Percentiles rank a stretch among this genome's conserved stretches.
These are phyloP conservation scores for Funneliformis mosseae DNA, from an alignment of 192 early-diverging fungal genomes.

Conservation along the genomic window DNA sequence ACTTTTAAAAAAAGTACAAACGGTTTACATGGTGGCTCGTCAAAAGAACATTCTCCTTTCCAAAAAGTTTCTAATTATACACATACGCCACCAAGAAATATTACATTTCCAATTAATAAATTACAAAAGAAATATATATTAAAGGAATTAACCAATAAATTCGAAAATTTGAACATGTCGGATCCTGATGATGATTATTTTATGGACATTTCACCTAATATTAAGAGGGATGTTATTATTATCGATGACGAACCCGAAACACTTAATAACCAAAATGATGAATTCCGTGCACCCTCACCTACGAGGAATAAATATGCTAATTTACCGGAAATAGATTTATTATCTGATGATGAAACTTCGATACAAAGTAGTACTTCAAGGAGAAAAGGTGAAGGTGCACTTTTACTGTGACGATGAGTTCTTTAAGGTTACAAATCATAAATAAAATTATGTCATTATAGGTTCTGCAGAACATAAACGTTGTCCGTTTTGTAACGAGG, in stretches of 20 bases:
- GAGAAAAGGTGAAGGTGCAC: neutral
- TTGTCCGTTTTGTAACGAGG: slow-evolving; percentile 12
- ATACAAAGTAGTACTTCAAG: neutral
- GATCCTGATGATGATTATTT: neutral
- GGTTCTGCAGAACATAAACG: neutral
- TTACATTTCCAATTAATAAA: neutral
- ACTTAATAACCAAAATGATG: neutral
- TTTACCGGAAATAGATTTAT: neutral
- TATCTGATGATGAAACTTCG: neutral
- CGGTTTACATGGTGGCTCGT: too few species aligned
- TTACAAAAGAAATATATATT: neutral
- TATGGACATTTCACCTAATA: too few species aligned
- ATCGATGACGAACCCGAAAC: neutral
- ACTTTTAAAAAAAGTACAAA: neutral
- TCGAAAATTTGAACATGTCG: neutral
- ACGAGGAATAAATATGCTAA: neutral
- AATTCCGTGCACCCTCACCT: neutral
- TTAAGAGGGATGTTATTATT: too few species aligned
- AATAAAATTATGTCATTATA: neutral
- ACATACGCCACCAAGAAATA: too few species aligned
- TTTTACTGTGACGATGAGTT: neutral
- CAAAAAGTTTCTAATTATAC: too few species aligned
- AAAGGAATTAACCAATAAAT: neutral
- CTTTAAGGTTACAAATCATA: neutral
- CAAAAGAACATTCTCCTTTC: too few species aligned